These are phyloP conservation scores for Halenospora varia DNA, from an alignment of 495 filamentous ascomycete species.

Conservation along the genomic window DNA sequence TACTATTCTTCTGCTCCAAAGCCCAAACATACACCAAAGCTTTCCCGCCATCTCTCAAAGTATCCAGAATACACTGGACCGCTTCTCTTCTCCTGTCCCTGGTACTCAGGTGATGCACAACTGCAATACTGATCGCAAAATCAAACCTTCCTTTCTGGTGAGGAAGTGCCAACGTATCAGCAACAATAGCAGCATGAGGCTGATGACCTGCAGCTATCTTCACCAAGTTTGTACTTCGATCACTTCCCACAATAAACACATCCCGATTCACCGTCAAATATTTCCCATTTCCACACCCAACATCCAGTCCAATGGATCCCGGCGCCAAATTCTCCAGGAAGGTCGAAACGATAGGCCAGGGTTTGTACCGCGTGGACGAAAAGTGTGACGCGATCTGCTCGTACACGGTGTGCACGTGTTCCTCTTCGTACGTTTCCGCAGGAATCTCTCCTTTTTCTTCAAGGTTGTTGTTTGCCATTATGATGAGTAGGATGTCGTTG, in stretches of 20 bases:
- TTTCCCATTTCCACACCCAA: slow-evolving; percentile 97
- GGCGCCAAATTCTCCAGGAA: slow-evolving; percentile 66
- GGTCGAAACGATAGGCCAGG: slow-evolving; percentile 86
- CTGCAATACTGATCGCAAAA: slow-evolving; percentile 93
- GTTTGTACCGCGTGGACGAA: slow-evolving; percentile 93
- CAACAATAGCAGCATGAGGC: slow-evolving; percentile 56
- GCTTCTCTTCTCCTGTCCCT: slow-evolving; percentile 67
- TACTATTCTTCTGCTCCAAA: slow-evolving; percentile 83
- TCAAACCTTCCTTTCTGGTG: slow-evolving; percentile 70
- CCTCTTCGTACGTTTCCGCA: slow-evolving; percentile 61
- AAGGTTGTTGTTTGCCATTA: neutral
- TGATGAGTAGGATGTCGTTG: slow-evolving; percentile 11
- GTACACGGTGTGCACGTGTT: slow-evolving; percentile 90
- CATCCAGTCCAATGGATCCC: slow-evolving; percentile 83
- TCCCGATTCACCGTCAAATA: slow-evolving; percentile 76
- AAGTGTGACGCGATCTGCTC: slow-evolving; percentile 94
- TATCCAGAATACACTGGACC: slow-evolving; percentile 65
- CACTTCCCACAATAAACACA: slow-evolving; percentile 81
- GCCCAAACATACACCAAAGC: slow-evolving; percentile 95
- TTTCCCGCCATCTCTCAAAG: slow-evolving; percentile 59
- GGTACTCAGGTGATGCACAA: slow-evolving; percentile 94
- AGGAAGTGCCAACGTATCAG: slow-evolving; percentile 66
- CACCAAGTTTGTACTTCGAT: slow-evolving; percentile 76
- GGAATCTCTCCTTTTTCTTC: neutral
- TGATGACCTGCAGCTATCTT: slow-evolving; percentile 65